Base-by-base conservation (phyloP, 768 basidiomycete genomes). In the Trametes cubensis region DNA sequence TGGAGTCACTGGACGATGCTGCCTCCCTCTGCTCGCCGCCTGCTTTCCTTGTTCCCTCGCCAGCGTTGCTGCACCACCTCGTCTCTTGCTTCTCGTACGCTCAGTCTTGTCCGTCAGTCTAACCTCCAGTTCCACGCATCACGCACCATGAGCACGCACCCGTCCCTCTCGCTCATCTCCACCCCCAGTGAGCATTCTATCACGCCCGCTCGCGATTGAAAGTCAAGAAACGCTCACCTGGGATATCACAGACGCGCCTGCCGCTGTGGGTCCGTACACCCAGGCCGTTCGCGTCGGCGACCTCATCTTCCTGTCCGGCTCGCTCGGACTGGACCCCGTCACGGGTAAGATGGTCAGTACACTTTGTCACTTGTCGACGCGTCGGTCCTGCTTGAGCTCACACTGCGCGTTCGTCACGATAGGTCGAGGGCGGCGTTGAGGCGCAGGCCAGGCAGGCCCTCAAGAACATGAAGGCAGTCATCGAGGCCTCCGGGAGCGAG, bases 271-370 rank as follows among this genome's bases (percentile, higher is more conserved):
- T 0, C 94, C 94, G 34, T 96, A 96, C 77, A 87, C 85, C 1
- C 91, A 96, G 78, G 95, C 87, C 4, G 84, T 95, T 77, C 90
- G 89, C 71, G 82, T 83, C 54, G 90, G 90, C 53, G 85, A 91
- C 67, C 82, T 94, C 61, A 84, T 98, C 66, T 99, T 96, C 77
- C 81, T 87, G 47, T 95, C 94, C 2, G 96, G 96, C 49, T 90
- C 88, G 72, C 89, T 98, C 69, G 89, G 93, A 2, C 79, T 97
- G 58, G 84, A 90, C 70, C 90, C 94, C 13, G 70, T 76, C 30
- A 86, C 85, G 14, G 86, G 85, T 75, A 78, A 87, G 69, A 77
- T 95, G 68, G 89, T 92, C 18, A 34, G 69, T 66, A 42, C 11
- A 26, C 20, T 54, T n/a, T 18, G 39, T 40, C 2, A 11, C 40